phyloP scores from a whole-genome alignment of 495 filamentous ascomycete genomes.

The Penicillium waksmanii region DNA sequence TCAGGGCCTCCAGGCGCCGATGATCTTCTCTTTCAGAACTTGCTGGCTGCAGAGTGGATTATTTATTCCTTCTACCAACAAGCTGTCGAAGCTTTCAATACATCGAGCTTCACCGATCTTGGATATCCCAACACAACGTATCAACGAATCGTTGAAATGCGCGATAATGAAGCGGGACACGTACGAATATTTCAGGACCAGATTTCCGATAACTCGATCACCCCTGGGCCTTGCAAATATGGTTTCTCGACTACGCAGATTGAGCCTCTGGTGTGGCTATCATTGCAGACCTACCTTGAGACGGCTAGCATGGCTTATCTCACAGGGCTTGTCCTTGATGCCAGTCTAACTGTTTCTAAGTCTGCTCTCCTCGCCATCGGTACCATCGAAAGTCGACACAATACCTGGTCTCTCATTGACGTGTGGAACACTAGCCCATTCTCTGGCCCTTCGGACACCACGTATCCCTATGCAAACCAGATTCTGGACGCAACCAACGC shows the following conservation, averaged over 20 bases:
- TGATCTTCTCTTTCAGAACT: slow-evolving; percentile 56
- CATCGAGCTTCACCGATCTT: slow-evolving; percentile 39
- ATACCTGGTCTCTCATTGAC: slow-evolving; percentile 55
- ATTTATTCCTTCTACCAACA: slow-evolving; percentile 60
- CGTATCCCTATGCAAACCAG: slow-evolving; percentile 58
- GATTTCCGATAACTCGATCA: slow-evolving; percentile 57
- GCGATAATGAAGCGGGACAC: slow-evolving; percentile 61
- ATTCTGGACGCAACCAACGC: slow-evolving; percentile 53
- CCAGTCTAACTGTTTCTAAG: slow-evolving; percentile 37
- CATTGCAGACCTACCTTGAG: slow-evolving; percentile 52
- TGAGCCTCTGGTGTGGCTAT: slow-evolving; percentile 37
- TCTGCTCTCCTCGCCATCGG: slow-evolving; percentile 54
- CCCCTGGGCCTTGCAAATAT: slow-evolving; percentile 56
- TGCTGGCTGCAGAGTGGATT: slow-evolving; percentile 57
- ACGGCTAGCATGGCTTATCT: slow-evolving; percentile 59
- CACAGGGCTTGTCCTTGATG: slow-evolving; percentile 51
- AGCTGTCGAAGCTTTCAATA: slow-evolving; percentile 51
- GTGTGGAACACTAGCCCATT: slow-evolving; percentile 54
- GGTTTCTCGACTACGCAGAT: slow-evolving; percentile 38
- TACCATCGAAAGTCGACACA: slow-evolving; percentile 52
- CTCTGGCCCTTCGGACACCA: slow-evolving; percentile 52
- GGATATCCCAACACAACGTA: slow-evolving; percentile 52
- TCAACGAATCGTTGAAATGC: slow-evolving; percentile 53
- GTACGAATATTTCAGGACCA: slow-evolving; percentile 57
- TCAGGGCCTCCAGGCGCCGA: slow-evolving; percentile 35